Evolutionary conservation across 108 stramenopile species (phyloP).

Genomic region (Skeletonema marinoi): DNA sequence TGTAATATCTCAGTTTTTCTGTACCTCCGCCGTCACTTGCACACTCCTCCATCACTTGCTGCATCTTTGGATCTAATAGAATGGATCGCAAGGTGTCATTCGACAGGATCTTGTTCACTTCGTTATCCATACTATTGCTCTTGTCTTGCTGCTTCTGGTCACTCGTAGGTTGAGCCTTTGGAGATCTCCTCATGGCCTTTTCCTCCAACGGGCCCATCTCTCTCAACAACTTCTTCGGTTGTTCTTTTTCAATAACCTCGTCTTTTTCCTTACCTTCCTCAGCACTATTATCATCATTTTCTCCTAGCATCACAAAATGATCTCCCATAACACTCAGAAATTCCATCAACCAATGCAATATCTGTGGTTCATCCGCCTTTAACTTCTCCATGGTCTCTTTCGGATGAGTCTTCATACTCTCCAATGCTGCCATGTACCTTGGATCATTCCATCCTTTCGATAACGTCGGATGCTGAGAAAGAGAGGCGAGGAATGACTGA

Average conservation of each 20-base stretch:
- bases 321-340: constrained; percentile 53
- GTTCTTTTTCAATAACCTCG: background rate
- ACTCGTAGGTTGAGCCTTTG: background rate
- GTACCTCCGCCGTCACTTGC: constrained; percentile 8
- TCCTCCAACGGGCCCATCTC: constrained; percentile 49
- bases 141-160: background rate
- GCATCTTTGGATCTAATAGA: constrained; percentile 52
- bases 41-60: constrained; percentile 53
- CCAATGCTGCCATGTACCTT: constrained; percentile 39
- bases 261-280: constrained; percentile 1
- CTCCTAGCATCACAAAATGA: constrained; percentile 40
- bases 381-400: constrained; percentile 58
- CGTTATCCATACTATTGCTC: background rate
- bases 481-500: constrained; percentile 28
- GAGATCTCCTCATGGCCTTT: constrained; percentile 33
- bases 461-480: constrained; percentile 43
- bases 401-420: constrained; percentile 47
- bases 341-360: constrained; percentile 38
- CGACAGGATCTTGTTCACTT: constrained; percentile 35
- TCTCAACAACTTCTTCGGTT: constrained; percentile 5
- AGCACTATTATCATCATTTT: background rate
- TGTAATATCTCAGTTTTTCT: constrained; percentile 32
- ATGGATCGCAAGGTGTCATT: constrained; percentile 47
- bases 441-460: constrained; percentile 38
- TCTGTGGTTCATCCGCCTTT: constrained; percentile 43